These are phyloP conservation scores for Penicillium sp. DNA, from an alignment of 2,329 filamentous ascomycete species.

Conservation along the genomic window DNA sequence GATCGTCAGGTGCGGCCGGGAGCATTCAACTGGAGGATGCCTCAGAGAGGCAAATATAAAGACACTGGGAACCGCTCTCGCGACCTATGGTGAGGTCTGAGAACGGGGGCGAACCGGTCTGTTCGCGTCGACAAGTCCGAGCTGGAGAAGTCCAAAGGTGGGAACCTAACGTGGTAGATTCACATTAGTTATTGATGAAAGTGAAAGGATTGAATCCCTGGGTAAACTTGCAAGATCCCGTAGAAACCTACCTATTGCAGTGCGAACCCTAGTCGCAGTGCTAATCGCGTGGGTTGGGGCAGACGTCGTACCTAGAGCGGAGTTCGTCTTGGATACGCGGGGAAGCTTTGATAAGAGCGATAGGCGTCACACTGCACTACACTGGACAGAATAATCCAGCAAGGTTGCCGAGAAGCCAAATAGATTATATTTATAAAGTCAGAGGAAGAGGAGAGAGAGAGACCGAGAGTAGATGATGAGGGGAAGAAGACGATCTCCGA, in stretches of 20 bases:
- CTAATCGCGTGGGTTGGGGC: not conserved
- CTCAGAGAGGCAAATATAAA: conserved; percentile 27
- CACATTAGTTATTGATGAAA: not conserved
- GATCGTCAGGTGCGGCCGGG: conserved; percentile 39
- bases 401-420: conserved; percentile 4
- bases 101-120: conserved; percentile 25
- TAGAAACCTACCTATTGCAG: conserved; percentile 6
- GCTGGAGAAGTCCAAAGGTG: conserved; percentile 8
- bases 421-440: not conserved
- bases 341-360: conserved; percentile 27
- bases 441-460: not conserved
- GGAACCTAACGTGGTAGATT: conserved; percentile 4
- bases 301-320: conserved; percentile 25
- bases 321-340: conserved; percentile 26
- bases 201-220: not conserved
- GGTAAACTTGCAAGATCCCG: not conserved
- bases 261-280: not conserved
- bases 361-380: conserved; percentile 22
- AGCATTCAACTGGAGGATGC: conserved; percentile 40
- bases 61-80: conserved; percentile 27
- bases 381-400: conserved; percentile 16
- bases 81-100: conserved; percentile 30
- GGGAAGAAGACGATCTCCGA: conserved; percentile 12
- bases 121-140: not conserved
- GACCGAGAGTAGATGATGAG: conserved; percentile 7